Evolutionary conservation across 768 basidiomycete species (phyloP), one percentile per base, ranked within the genome.

Genomic region (Boletus rufocinnamomeus): DNA sequence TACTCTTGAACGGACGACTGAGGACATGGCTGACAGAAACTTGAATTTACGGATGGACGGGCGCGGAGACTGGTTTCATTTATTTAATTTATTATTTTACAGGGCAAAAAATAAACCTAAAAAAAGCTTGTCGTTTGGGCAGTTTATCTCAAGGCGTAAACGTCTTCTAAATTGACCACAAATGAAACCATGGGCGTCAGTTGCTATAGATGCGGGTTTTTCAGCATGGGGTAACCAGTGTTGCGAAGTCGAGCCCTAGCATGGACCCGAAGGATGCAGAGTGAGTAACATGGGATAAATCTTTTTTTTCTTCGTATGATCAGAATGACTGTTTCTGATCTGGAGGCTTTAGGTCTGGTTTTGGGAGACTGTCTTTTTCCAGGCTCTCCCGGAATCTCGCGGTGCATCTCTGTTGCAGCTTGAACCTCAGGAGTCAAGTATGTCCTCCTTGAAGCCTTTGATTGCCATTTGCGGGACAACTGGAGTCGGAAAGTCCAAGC

Each of bases 381-480:
- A 19, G 58, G 51, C 17, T 6, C 6, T 27, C 34, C 11, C 27
- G 19, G 37, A 40, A 32, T 41, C n/a, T 27, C 41, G 43, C 16
- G 13, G 21, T 30, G 13, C 23, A 40, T 47, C 4, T 35, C 27
- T 47, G 9, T 53, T 34, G 28, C 52, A 59, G n/a, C 41, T n/a
- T n/a, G n/a, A 19, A 5, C 41, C 21, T 46, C 53, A n/a, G n/a
- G n/a, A n/a, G n/a, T n/a, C n/a, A 13, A 50, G 44, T 27, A 74
- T 72, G 72, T 40, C 64, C 7, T 70, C 80, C 57, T 66, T 82
- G 43, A 79, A 78, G 32, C 90, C 91, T 23, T 75, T 97, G 64
- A 84, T 98, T 53, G 82, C 88, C 19, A 86, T 98, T 52, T 92
- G 93, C 59, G 96, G 96, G 35, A 95, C 96, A 0, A 99, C 96